Conservation (phyloP, 345 rosid genomes). For the Eucalyptus cloeziana region DNA sequence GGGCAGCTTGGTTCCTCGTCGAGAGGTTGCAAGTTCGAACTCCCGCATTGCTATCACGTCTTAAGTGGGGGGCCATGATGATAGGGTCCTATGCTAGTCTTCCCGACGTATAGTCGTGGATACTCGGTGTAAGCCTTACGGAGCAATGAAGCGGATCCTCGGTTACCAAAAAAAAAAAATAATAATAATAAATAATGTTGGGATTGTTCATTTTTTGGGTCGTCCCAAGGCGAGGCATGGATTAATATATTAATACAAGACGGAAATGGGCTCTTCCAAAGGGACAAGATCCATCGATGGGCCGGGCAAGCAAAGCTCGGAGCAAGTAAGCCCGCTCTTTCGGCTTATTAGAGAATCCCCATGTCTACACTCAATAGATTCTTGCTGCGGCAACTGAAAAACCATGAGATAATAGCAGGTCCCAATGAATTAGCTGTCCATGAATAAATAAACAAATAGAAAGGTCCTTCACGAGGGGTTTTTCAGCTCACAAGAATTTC, state of each 20-base stretch:
- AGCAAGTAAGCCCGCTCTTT: neutral
- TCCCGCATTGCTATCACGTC: too few relatives aligned
- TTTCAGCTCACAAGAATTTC: fast-evolving
- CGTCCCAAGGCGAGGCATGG: neutral
- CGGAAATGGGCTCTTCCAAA: neutral
- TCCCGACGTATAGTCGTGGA: too few relatives aligned
- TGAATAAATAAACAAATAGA: too few relatives aligned
- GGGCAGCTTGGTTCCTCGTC: too few relatives aligned
- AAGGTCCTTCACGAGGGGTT: neutral
- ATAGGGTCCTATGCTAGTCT: too few relatives aligned
- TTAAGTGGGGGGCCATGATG: too few relatives aligned
- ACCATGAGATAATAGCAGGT: neutral
- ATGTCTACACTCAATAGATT: neutral
- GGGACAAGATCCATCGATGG: neutral
- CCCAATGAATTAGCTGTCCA: neutral
- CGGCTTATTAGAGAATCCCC: neutral
- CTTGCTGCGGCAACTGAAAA: neutral
- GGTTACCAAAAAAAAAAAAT: too few relatives aligned
- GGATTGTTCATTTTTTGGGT: neutral
- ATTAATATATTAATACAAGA: neutral
- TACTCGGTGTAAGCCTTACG: too few relatives aligned
- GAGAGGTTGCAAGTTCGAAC: too few relatives aligned
- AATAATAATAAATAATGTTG: too few relatives aligned
- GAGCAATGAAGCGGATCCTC: too few relatives aligned
- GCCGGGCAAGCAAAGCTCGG: neutral